Base-by-base conservation (phyloP, 2,329 filamentous ascomycete genomes). In the Botrytis fabae region DNA sequence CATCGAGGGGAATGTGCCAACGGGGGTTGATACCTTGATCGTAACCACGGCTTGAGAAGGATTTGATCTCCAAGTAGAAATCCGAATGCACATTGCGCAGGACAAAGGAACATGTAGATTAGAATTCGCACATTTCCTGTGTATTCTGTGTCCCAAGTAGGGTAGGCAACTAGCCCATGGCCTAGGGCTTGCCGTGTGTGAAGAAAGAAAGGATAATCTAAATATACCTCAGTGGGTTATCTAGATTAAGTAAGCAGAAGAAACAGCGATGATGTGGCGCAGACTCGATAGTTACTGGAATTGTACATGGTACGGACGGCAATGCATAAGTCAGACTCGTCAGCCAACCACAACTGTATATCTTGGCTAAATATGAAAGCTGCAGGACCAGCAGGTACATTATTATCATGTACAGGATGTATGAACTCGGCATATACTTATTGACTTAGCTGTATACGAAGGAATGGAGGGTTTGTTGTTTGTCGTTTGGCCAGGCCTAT, bases 341-440 rank as follows among this genome's bases (percentile, higher is more conserved):
- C 64, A 54, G 35, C 46, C 64, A 66, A 66, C 22, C 64, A 51
- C 22, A 40, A 14, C 14, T 16, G 64, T 7, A 22, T 14, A 10
- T 42, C 8, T 68, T 42, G 9, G 4, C 64, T 57, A 54, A 51
- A 68, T 54, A 68, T 68, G 64, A 66, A 68, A 54, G 64, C 46
- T 68, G 64, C 32, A 68, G 64, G 46, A 54, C 46, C 46, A 40
- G 64, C 32, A 68, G 64, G 46, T 54, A 54, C 22, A 1, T 54
- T 68, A 25, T 42, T 68, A 51, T 65, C 32, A 51, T 48, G 12
- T 65, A 38, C 20, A 66, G 38, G 18, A 66, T 66, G 46, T 51
- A 54, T 57, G n/a, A 28, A 22, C 25, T 66, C n/a, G 46, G 46
- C 64, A 40, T 40, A n/a, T 54, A 40, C 46, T 38, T 54, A 40